These are phyloP conservation scores for Colletotrichum sp. DNA, from an alignment of 2,329 filamentous ascomycete genomes.

Conservation along the genomic window DNA sequence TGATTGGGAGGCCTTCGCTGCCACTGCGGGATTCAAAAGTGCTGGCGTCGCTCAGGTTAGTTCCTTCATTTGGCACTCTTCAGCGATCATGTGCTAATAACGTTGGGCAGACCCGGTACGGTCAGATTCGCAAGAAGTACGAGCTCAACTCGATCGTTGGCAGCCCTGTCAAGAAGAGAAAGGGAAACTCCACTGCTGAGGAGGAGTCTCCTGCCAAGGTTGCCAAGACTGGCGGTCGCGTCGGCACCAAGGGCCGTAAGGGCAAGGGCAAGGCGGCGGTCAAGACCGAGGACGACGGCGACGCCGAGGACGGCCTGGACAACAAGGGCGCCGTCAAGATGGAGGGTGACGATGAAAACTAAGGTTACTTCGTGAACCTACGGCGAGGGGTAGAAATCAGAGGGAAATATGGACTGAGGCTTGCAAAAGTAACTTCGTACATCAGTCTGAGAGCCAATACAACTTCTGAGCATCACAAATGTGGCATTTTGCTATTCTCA, in stretches of 20 bases:
- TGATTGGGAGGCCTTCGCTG: constrained; percentile 54
- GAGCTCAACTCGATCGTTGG: constrained; percentile 25
- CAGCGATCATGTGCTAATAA: not conserved
- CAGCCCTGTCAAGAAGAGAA: not conserved
- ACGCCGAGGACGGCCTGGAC: not conserved
- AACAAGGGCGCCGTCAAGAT: constrained; percentile 21
- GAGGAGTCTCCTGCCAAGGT: constrained; percentile 7
- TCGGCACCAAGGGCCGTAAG: constrained; percentile 22
- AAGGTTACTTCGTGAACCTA: not conserved
- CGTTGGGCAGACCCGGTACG: constrained; percentile 45
- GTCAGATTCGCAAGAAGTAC: constrained; percentile 54
- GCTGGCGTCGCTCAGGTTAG: constrained; percentile 49
- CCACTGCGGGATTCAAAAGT: constrained; percentile 48
- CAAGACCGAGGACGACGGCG: constrained; percentile 23
- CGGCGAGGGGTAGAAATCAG: not conserved
- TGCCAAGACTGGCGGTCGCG: constrained; percentile 19
- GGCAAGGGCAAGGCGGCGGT: constrained; percentile 22
- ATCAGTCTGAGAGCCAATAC: not conserved
- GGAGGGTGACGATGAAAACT: constrained; percentile 18
- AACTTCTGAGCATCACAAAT: not conserved
- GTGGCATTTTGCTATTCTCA: not conserved
- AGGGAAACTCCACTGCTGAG: not conserved
- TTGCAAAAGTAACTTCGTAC: not conserved
- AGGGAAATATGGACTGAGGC: not conserved
- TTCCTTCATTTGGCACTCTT: not conserved